Conservation (phyloP, 768 basidiomycete genomes). For the Tulasnella sp. region DNA sequence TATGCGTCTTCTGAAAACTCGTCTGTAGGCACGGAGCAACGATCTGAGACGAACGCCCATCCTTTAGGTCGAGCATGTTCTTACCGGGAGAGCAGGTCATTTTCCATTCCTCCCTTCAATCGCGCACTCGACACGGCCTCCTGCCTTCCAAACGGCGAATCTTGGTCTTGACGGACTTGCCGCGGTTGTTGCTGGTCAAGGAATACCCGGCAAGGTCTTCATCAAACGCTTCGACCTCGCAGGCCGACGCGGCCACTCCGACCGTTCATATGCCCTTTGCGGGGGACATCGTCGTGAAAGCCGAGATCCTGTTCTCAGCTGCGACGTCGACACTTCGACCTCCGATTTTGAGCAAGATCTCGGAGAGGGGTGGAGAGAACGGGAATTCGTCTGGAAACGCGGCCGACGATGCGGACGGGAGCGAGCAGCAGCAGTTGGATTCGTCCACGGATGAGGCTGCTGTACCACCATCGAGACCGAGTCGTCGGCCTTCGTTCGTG, state of each 20-base stretch:
- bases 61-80: conserved; percentile 4
- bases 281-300: conserved; percentile 1
- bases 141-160: conserved; percentile 10
- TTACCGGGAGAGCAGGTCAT: conserved; percentile 7
- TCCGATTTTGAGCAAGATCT: conserved; percentile 7
- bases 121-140: conserved; percentile 4
- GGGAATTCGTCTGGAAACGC: not conserved
- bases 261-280: not conserved
- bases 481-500: not conserved
- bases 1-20: not conserved
- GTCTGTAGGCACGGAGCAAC: not conserved
- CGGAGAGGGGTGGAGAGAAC: not conserved
- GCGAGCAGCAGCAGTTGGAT: not conserved
- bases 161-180: conserved; percentile 11
- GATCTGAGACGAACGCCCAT: not conserved
- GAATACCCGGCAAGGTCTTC: not conserved
- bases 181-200: conserved; percentile 11
- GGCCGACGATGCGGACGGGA: not conserved
- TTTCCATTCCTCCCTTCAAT: conserved; percentile 2
- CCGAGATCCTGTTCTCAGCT: conserved; percentile 6
- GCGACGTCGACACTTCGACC: not conserved
- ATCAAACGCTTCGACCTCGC: not conserved
- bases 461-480: not conserved
- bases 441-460: not conserved
- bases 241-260: not conserved